A percentile compares a stretch with the other conserved stretches of the same genome.
Conservation (phyloP, 139 green algal genomes). For the Chlamydomonas eustigma region DNA sequence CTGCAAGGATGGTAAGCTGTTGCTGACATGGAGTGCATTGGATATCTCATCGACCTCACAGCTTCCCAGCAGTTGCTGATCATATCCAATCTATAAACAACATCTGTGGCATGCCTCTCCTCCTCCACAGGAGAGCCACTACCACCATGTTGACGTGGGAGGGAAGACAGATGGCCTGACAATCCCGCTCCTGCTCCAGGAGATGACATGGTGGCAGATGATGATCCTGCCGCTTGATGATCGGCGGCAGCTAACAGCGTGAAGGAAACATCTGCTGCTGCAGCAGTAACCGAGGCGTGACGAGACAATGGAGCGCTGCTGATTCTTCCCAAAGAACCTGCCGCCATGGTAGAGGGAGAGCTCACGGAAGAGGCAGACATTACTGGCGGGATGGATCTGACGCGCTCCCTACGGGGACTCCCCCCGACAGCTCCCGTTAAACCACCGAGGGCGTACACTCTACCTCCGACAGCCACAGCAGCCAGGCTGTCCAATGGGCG, state of each 20-base stretch:
- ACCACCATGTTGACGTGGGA: too few relatives aligned
- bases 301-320: too few relatives aligned
- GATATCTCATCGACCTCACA: not conserved
- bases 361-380: not conserved
- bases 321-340: too few relatives aligned
- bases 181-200: too few relatives aligned
- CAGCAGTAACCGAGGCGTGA: too few relatives aligned
- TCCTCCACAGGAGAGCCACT: not conserved
- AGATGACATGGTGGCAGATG: too few relatives aligned
- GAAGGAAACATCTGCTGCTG: too few relatives aligned
- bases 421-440: not conserved
- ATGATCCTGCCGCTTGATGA: too few relatives aligned
- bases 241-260: too few relatives aligned
- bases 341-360: too few relatives aligned
- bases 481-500: constrained; percentile 1
- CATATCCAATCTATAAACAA: not conserved
- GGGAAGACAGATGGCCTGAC: too few relatives aligned
- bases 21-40: constrained; percentile 13
- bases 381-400: not conserved
- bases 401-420: not conserved
- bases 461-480: constrained; percentile 1
- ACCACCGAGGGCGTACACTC: not conserved
- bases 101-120: not conserved
- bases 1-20: not conserved
- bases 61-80: not conserved